Evolutionary conservation across 371 early-diverging fungal species (phyloP).

Genomic region (Mortierella sp.): DNA sequence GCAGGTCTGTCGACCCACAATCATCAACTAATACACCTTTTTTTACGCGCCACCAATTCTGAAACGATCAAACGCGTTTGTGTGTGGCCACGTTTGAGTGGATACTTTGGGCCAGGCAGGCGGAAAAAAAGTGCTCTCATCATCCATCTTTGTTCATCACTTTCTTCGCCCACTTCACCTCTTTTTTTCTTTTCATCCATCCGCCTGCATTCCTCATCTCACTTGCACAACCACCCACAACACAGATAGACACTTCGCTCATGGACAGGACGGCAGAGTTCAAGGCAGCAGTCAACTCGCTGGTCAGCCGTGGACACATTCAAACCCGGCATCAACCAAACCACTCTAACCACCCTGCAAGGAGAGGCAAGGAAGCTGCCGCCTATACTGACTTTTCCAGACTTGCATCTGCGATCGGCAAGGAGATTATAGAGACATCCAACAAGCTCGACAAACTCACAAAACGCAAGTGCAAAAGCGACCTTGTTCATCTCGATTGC

Average conservation of each 20-base stretch:
- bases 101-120: too few relatives aligned
- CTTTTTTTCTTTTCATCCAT: background rate
- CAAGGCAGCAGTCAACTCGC: slow-evolving; percentile 55
- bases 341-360: slow-evolving; percentile 22
- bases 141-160: background rate
- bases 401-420: slow-evolving; percentile 75
- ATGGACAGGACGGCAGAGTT: slow-evolving; percentile 59
- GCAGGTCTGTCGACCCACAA: background rate
- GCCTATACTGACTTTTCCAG: slow-evolving; percentile 68
- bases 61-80: background rate
- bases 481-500: background rate
- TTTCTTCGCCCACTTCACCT: background rate
- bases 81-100: background rate
- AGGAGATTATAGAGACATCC: slow-evolving; percentile 72
- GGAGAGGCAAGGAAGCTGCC: slow-evolving; percentile 37
- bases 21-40: background rate
- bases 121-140: background rate
- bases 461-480: slow-evolving; percentile 62
- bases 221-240: background rate
- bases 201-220: background rate
- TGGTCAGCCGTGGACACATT: slow-evolving; percentile 37
- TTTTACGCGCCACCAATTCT: background rate
- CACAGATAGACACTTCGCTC: background rate
- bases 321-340: slow-evolving; percentile 12
- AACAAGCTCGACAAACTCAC: slow-evolving; percentile 78